A percentile compares a stretch with the other conserved stretches of the same genome.
Evolutionary conservation across 1,284 basidiomycete species (phyloP).

Genomic region (Meira nashicola): DNA sequence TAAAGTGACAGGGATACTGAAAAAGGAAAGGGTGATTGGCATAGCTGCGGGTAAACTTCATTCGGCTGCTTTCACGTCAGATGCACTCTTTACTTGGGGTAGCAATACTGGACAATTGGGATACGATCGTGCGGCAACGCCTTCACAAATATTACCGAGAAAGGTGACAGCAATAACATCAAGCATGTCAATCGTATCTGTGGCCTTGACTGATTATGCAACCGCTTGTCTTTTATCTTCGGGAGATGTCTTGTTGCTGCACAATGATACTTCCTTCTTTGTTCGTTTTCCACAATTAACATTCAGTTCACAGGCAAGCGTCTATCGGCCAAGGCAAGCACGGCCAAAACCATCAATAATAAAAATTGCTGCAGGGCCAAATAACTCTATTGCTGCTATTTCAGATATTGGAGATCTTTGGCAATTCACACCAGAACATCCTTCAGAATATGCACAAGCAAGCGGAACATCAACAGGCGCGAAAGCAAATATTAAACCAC

Average conservation of each 20-base stretch:
- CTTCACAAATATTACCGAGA: conserved; percentile 73
- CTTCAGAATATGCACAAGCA: conserved; percentile 37
- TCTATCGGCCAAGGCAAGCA: conserved; percentile 52
- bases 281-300: conserved; percentile 57
- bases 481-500: conserved; percentile 59
- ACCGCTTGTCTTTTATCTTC: conserved; percentile 72
- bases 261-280: conserved; percentile 70
- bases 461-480: conserved; percentile 5
- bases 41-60: conserved; percentile 82
- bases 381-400: conserved; percentile 77
- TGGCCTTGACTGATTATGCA: conserved; percentile 63
- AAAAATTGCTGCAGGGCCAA: conserved; percentile 71
- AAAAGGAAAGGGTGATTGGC: conserved; percentile 74
- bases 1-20: conserved; percentile 70
- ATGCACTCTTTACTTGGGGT: conserved; percentile 90
- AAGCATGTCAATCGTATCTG: conserved; percentile 37
- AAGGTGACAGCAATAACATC: conserved; percentile 64
- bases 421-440: conserved; percentile 63
- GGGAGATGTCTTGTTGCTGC: conserved; percentile 75
- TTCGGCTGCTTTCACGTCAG: conserved; percentile 80
- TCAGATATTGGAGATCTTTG: conserved; percentile 87
- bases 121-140: conserved; percentile 60
- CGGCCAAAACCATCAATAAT: conserved; percentile 60
- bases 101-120: conserved; percentile 91
- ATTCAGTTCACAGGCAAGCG: conserved; percentile 60